Percentiles rank a stretch among this genome's conserved stretches.
Evolutionary conservation across 805 yeast species (phyloP).

Genomic region (Scheffersomyces spartinae): DNA sequence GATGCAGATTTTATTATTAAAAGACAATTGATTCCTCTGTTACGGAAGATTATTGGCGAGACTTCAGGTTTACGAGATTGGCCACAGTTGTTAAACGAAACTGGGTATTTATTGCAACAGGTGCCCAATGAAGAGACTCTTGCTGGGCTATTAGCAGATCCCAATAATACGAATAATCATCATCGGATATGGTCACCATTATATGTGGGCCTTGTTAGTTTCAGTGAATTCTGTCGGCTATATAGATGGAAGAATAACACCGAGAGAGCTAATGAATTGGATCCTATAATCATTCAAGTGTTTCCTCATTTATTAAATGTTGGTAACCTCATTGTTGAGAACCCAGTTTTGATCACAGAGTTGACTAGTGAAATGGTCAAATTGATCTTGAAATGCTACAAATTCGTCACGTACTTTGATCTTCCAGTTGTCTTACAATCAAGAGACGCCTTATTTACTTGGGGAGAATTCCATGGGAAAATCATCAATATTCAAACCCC

Average conservation of each 20-base stretch:
- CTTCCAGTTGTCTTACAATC: conserved; percentile 52
- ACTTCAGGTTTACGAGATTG: conserved; percentile 22
- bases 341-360: conserved; percentile 14
- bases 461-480: conserved; percentile 71
- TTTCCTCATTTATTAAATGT: conserved; percentile 59
- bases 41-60: no score
- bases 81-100: conserved; percentile 20
- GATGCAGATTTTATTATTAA: conserved; percentile 19
- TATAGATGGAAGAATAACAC: conserved; percentile 63
- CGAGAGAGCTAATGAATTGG: conserved; percentile 36
- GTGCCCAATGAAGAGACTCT: conserved; percentile 11
- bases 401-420: conserved; percentile 63
- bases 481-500: conserved; percentile 47
- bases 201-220: conserved; percentile 59
- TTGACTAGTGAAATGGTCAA: conserved; percentile 61
- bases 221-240: conserved; percentile 57
- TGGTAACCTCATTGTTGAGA: conserved; percentile 40
- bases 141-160: conserved; percentile 17
- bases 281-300: conserved; percentile 39
- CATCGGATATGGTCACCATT: conserved; percentile 39
- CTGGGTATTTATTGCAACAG: conserved; percentile 21
- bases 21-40: conserved; percentile 27
- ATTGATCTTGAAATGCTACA: conserved; percentile 62
- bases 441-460: conserved; percentile 38
- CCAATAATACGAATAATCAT: no score